A percentile compares a stretch with the other conserved stretches of the same genome.
Evolutionary conservation across 2,329 filamentous ascomycete species (phyloP).

Genomic region (Fonsecaea erecta): DNA sequence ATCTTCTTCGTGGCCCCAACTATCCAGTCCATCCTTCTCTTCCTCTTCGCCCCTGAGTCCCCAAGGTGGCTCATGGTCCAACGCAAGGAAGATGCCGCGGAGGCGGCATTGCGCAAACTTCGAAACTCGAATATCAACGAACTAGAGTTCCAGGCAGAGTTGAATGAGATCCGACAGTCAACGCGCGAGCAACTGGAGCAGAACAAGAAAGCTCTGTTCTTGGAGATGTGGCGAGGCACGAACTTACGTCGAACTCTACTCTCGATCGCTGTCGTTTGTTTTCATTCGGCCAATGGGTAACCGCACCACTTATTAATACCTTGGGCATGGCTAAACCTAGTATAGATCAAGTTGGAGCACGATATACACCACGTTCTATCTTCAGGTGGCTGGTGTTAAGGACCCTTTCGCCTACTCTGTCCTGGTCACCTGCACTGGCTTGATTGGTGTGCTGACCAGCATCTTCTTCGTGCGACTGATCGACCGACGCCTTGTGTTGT

Average conservation of each 20-base stretch:
- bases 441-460: conserved; percentile 27
- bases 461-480: conserved; percentile 31
- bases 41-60: conserved; percentile 32
- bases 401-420: conserved; percentile 28
- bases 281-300: conserved; percentile 30
- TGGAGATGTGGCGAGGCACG: conserved; percentile 32
- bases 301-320: background rate
- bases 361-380: conserved; percentile 27
- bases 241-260: conserved; percentile 24
- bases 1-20: conserved; percentile 34
- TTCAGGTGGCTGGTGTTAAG: conserved; percentile 24
- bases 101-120: conserved; percentile 24
- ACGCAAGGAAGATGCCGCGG: conserved; percentile 27
- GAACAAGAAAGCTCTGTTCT: conserved; percentile 28
- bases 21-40: conserved; percentile 28
- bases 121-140: conserved; percentile 30
- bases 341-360: conserved; percentile 26
- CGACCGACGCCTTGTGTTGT: conserved; percentile 25
- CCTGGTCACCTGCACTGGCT: conserved; percentile 27
- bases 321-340: background rate
- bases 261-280: conserved; percentile 29
- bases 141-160: conserved; percentile 31
- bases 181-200: conserved; percentile 28
- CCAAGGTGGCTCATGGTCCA: conserved; percentile 35
- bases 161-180: conserved; percentile 35